These are phyloP conservation scores for Penicillium lagena DNA, from an alignment of 495 filamentous ascomycete species.

Conservation along the genomic window DNA sequence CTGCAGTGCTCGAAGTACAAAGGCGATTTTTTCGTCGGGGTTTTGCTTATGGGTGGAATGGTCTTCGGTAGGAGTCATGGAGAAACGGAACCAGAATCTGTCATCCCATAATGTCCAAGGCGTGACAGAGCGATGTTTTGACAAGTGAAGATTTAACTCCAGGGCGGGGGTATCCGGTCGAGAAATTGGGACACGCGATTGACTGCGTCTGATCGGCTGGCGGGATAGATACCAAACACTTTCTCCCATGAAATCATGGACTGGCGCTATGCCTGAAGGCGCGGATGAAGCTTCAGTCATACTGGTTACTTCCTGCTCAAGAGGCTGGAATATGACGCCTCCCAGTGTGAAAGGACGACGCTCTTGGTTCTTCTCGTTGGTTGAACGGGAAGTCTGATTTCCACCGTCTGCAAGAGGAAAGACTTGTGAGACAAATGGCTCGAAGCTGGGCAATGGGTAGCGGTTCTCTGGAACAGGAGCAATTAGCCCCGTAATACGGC, in stretches of 20 bases:
- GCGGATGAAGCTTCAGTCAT: constrained; percentile 9
- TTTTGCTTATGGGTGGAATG: constrained; percentile 10
- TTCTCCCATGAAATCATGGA: not conserved
- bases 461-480: constrained; percentile 35
- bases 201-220: constrained; percentile 31
- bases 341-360: constrained; percentile 41
- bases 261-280: constrained; percentile 9
- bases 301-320: constrained; percentile 10
- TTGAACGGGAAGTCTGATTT: constrained; percentile 12
- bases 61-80: constrained; percentile 18
- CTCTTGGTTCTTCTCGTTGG: constrained; percentile 16
- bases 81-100: constrained; percentile 72
- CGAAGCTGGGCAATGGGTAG: constrained; percentile 28
- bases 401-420: constrained; percentile 11
- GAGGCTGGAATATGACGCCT: constrained; percentile 47
- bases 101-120: constrained; percentile 62
- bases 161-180: constrained; percentile 16
- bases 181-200: no score
- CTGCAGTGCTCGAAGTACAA: constrained; percentile 47
- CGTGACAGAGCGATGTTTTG: constrained; percentile 5
- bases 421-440: constrained; percentile 16
- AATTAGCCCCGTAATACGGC: constrained; percentile 36
- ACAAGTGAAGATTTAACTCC: constrained; percentile 5
- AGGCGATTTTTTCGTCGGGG: constrained; percentile 1
- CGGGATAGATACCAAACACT: constrained; percentile 45